Evolutionary conservation across 1,139 yeast species (phyloP), one percentile per base, ranked within the genome.

Genomic region (Hyphopichia buzzinii): DNA sequence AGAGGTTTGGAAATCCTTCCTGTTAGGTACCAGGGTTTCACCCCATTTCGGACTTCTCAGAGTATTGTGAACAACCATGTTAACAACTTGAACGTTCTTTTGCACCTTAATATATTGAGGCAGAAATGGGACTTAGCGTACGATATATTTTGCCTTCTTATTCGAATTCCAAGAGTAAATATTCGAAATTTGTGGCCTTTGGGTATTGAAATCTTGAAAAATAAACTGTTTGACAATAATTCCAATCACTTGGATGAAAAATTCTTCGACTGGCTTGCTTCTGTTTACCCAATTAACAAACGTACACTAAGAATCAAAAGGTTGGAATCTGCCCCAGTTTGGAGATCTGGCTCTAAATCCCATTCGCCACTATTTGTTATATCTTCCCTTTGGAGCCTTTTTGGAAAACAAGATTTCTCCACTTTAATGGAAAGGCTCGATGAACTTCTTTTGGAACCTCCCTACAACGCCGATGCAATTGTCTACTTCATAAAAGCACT

Each of bases 121-220:
- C 50, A 62, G 25, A 69, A 79, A n/a, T 82, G 86, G 86, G 48
- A 54, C 7, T 35, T 62, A 12, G 82, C 84, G 0, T 78, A 76
- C 47, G 67, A 67, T 38, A 57, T 76, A n/a, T 78, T 78, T 45
- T 55, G 77, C 15, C 39, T 74, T 2, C 47, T 82, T 25, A 54
- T 79, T 1, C 52, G 82, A 36, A 51, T 74, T 1, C 74, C 74
- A 1, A 54, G 55, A 2, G 65, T 76, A 4, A 85, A 81, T 51
- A 50, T 80, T 2, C 59, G 79, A 40, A 58, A 72, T 2, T 54
- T 81, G 8, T 81, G 88, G 87, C 75, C 82, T 1, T 33, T 79
- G 2, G 87, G 84, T 0, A 57, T 78, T 8, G 65, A 63, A 39
- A 58, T 63, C 31, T 40, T 69, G 17, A 6, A 10, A 6, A 19